A percentile compares a stretch with the other conserved stretches of the same genome.
Evolutionary conservation across 164 flowering plant species (phyloP).

Genomic region (Cinnamomum chago): DNA sequence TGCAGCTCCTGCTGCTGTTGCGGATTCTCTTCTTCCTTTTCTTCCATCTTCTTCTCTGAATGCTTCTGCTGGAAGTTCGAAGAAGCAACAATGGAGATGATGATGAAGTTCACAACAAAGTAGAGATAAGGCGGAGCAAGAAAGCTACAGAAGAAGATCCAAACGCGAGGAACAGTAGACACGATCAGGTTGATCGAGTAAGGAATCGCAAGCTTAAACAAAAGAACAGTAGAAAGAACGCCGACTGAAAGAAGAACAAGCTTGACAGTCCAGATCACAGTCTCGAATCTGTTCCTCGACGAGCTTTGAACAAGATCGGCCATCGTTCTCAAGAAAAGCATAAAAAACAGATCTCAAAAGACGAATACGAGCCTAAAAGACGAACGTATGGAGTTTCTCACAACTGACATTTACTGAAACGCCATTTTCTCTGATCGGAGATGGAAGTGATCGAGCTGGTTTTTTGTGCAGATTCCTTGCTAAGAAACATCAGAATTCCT

Average conservation of each 20-base stretch:
- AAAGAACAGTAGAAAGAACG: constrained; percentile 16
- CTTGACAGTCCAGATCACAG: constrained; percentile 20
- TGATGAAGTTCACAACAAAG: constrained; percentile 60
- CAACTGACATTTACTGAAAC: no score
- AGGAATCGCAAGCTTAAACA: constrained; percentile 24
- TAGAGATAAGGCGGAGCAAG: constrained; percentile 64
- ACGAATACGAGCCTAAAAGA: no score
- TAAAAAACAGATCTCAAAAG: background rate
- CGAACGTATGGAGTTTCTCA: background rate
- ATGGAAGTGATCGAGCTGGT: no score
- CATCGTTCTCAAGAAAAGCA: constrained; percentile 9
- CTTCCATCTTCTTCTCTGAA: constrained; percentile 10
- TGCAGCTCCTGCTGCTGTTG: background rate
- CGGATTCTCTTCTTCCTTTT: constrained; percentile 1
- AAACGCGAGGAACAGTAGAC: constrained; percentile 32
- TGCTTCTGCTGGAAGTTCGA: constrained; percentile 34
- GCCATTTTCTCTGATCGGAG: background rate
- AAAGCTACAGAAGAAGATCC: constrained; percentile 41
- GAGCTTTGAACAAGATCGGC: background rate
- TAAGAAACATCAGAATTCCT: background rate
- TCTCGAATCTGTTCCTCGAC: constrained; percentile 15
- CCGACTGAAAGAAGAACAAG: constrained; percentile 19
- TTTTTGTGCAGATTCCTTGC: background rate
- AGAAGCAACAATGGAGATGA: constrained; percentile 61
- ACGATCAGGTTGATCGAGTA: constrained; percentile 17